Evolutionary conservation across 2,329 filamentous ascomycete species (phyloP).

Genomic region (Neurospora crassa): DNA sequence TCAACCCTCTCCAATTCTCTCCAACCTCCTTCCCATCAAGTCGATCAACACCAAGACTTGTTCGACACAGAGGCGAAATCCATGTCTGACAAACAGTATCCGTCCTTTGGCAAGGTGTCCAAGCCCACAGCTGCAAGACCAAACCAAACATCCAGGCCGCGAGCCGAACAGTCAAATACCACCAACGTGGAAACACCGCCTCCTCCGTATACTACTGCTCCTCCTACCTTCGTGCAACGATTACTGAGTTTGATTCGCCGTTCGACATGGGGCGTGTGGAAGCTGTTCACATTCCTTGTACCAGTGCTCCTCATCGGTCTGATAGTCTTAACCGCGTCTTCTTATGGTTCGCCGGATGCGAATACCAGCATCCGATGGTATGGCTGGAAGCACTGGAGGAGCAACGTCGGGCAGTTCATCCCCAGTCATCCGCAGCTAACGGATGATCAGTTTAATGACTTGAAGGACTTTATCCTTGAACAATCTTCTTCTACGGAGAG

Average conservation of each 20-base stretch:
- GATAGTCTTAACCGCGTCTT: background rate
- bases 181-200: background rate
- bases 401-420: constrained; percentile 21
- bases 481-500: constrained; percentile 23
- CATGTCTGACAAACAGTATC: background rate
- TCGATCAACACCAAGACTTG: background rate
- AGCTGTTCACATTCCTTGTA: background rate
- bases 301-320: background rate
- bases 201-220: background rate
- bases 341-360: background rate
- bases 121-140: background rate
- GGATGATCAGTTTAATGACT: constrained; percentile 16
- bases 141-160: background rate
- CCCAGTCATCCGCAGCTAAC: constrained; percentile 12
- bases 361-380: constrained; percentile 14
- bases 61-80: background rate
- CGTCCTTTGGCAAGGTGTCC: background rate
- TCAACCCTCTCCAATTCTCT: background rate
- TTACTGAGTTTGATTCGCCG: background rate
- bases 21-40: background rate
- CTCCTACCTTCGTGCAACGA: background rate
- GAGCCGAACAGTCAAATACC: background rate
- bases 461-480: constrained; percentile 15
- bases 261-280: background rate
- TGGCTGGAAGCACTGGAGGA: constrained; percentile 14